A percentile compares a stretch with the other conserved stretches of the same genome.
These are phyloP conservation scores for Paracorniculantispora psalliotae DNA, from an alignment of 2,329 filamentous ascomycete species.

Conservation along the genomic window DNA sequence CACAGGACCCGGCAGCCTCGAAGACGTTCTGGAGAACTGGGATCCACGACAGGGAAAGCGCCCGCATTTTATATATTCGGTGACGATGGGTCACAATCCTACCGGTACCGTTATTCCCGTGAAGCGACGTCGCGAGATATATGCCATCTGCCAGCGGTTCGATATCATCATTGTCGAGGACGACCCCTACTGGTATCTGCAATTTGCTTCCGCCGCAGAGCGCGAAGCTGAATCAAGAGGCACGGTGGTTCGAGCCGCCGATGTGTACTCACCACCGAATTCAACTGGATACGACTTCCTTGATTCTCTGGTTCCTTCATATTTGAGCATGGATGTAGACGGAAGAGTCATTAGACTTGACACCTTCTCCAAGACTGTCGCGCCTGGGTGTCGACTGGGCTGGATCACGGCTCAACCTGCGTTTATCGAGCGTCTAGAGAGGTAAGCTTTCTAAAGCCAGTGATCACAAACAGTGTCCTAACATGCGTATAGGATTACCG, in stretches of 20 bases:
- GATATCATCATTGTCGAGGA: conserved; percentile 91
- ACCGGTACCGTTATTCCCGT: conserved; percentile 72
- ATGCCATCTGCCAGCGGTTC: conserved; percentile 73
- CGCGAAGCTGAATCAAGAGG: conserved; percentile 46
- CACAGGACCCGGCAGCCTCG: conserved; percentile 65
- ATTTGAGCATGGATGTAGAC: conserved; percentile 73
- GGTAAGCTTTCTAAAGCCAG: conserved; percentile 22
- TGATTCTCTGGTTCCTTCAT: conserved; percentile 78
- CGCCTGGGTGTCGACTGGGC: conserved; percentile 82
- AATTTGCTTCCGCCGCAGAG: conserved; percentile 67
- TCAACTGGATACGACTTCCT: conserved; percentile 69
- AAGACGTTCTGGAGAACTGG: conserved; percentile 79
- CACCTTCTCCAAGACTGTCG: conserved; percentile 90
- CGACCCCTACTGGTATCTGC: conserved; percentile 93
- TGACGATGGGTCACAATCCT: conserved; percentile 84
- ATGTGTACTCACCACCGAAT: conserved; percentile 25
- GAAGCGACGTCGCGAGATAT: conserved; percentile 70
- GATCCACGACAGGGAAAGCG: conserved; percentile 66
- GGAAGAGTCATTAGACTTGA: conserved; percentile 86
- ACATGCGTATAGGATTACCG: conserved; percentile 57
- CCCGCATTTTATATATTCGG: conserved; percentile 83
- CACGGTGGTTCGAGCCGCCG: conserved; percentile 26
- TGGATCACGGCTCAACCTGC: conserved; percentile 85
- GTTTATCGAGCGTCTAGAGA: conserved; percentile 64
- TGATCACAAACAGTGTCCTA: not conserved